Percentiles rank a stretch among this genome's conserved stretches.
phyloP scores from a whole-genome alignment of 306 rosid species.

The Quercus gilva region DNA sequence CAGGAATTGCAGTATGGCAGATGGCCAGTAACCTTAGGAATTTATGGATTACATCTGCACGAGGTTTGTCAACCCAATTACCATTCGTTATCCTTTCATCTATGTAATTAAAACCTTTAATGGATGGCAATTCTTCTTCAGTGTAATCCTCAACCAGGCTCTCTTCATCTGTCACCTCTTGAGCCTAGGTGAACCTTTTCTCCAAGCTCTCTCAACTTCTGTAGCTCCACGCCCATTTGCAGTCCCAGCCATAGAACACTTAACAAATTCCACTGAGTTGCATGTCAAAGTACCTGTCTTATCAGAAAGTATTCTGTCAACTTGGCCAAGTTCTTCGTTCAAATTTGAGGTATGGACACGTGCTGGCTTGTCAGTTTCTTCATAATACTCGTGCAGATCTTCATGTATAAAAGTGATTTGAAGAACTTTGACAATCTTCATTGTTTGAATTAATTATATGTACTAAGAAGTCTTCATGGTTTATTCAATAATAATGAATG shows the following conservation, averaged over 20 bases:
- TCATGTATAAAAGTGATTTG: conserved; percentile 83
- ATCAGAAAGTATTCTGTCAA: conserved; percentile 90
- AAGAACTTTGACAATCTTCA: conserved; percentile 93
- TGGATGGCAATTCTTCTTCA: neutral
- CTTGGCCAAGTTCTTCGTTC: conserved; percentile 14
- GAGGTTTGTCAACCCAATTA: too few relatives aligned
- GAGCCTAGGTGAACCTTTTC: conserved; percentile 41
- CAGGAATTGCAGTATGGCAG: too few relatives aligned
- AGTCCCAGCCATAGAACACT: too few relatives aligned
- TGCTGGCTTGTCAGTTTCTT: conserved; percentile 88
- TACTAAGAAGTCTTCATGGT: too few relatives aligned
- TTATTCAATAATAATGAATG: too few relatives aligned
- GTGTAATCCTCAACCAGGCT: conserved; percentile 24
- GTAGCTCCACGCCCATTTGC: conserved; percentile 10
- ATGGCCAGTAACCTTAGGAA: too few relatives aligned
- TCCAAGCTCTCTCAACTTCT: conserved; percentile 87
- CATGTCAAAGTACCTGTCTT: conserved; percentile 97
- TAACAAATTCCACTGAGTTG: conserved; percentile 90
- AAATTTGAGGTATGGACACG: conserved; percentile 29
- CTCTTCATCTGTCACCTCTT: conserved; percentile 22
- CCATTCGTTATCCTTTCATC: too few relatives aligned
- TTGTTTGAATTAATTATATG: conserved; percentile 27
- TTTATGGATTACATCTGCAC: too few relatives aligned
- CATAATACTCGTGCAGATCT: conserved; percentile 74
- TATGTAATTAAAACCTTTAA: too few relatives aligned